phyloP scores from a whole-genome alignment of 2,329 filamentous ascomycete species.

The Talaromyces sp. region DNA sequence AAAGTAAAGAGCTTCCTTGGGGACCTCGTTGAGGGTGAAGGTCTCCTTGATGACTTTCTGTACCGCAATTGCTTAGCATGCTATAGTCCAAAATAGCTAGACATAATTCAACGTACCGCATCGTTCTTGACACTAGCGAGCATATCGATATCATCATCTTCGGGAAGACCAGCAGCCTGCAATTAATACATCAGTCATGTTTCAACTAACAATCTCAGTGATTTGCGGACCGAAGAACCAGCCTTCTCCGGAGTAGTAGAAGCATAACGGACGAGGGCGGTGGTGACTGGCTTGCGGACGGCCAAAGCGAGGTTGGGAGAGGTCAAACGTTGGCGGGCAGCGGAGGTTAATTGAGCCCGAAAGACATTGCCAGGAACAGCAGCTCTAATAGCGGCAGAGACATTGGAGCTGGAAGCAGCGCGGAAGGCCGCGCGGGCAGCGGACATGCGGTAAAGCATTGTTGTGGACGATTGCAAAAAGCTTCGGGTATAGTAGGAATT shows the following conservation, averaged over 20 bases:
- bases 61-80: constrained; percentile 2
- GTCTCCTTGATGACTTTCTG: constrained; percentile 67
- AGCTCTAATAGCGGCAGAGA: constrained; percentile 39
- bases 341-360: constrained; percentile 45
- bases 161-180: constrained; percentile 24
- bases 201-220: neutral
- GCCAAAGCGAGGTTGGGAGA: constrained; percentile 42
- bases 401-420: constrained; percentile 44
- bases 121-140: constrained; percentile 53
- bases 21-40: constrained; percentile 63
- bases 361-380: constrained; percentile 40
- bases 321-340: constrained; percentile 38
- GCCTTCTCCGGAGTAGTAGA: constrained; percentile 38
- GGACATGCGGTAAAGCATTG: constrained; percentile 47
- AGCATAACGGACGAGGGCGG: constrained; percentile 49
- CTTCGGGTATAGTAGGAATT: constrained; percentile 29
- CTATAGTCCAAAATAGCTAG: neutral
- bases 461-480: constrained; percentile 26
- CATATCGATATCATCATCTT: constrained; percentile 49
- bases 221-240: constrained; percentile 41
- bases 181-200: constrained; percentile 9
- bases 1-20: constrained; percentile 64
- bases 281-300: constrained; percentile 45
- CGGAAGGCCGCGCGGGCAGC: constrained; percentile 46
- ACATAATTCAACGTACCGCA: constrained; percentile 51